phyloP scores from a whole-genome alignment of 225 moss, liverwort and hornwort genomes.

The Pseudisothecium myosuroides region DNA sequence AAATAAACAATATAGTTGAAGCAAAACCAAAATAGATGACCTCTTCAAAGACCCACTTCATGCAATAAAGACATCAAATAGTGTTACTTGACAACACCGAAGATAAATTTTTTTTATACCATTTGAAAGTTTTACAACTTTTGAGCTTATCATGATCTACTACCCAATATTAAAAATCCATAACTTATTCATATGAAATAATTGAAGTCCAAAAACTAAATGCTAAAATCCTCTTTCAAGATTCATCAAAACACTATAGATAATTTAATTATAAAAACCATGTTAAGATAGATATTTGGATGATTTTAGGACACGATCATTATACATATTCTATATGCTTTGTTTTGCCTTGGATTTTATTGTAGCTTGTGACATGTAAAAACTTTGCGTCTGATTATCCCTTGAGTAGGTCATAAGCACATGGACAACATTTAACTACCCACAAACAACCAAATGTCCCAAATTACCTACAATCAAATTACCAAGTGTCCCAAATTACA shows the following conservation, averaged over 20 bases:
- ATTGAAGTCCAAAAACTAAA: neutral
- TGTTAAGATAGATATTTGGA: neutral
- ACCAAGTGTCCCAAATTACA: neutral
- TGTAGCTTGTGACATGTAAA: neutral
- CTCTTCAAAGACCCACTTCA: neutral
- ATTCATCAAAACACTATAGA: neutral
- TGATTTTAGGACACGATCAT: neutral
- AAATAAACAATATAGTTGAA: neutral
- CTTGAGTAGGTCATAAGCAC: neutral
- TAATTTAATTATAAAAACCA: neutral
- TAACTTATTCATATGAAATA: neutral
- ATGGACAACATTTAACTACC: neutral
- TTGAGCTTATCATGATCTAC: neutral
- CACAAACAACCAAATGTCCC: no score
- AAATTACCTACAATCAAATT: no score
- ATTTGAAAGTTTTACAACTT: neutral
- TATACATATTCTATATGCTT: fast-evolving
- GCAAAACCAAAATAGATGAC: neutral
- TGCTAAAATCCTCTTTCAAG: neutral
- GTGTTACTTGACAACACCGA: neutral
- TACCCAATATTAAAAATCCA: no score
- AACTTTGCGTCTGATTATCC: fast-evolving
- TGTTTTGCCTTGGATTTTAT: neutral
- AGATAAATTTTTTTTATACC: neutral
- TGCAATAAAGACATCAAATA: neutral